phyloP scores from a whole-genome alignment of 768 basidiomycete species.

The Mycena haematopus region DNA sequence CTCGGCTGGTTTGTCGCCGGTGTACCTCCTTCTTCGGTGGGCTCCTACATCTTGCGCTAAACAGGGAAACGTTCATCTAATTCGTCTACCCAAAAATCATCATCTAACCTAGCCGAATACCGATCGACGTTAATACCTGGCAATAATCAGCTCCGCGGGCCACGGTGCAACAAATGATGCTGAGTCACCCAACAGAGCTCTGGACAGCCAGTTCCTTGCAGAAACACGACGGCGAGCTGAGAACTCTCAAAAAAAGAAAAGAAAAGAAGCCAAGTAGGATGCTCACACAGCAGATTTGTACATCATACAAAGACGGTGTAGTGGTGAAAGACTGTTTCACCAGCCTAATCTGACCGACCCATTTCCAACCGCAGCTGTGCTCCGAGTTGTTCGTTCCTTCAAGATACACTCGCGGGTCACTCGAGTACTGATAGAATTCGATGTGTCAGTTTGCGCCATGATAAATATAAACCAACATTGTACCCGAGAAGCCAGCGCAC shows the following conservation, averaged over 20 bases:
- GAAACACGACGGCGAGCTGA: constrained; percentile 34
- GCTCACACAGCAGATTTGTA: constrained; percentile 44
- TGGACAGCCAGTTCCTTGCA: constrained; percentile 33
- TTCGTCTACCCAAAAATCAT: too few relatives aligned
- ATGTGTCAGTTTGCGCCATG: background rate
- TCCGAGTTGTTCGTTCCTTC: constrained; percentile 35
- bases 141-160: background rate
- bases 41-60: constrained; percentile 28
- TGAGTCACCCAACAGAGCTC: constrained; percentile 40
- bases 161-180: background rate
- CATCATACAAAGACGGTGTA: constrained; percentile 43
- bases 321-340: constrained; percentile 41
- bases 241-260: constrained; percentile 31
- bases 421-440: constrained; percentile 28
- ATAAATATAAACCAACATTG: constrained; percentile 31
- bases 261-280: constrained; percentile 17
- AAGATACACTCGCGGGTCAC: constrained; percentile 43
- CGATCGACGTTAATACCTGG: constrained; percentile 27
- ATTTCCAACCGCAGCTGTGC: constrained; percentile 34
- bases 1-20: constrained; percentile 26
- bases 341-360: constrained; percentile 41
- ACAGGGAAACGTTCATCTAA: too few relatives aligned
- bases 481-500: constrained; percentile 49
- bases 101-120: constrained; percentile 13
- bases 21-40: constrained; percentile 25